A percentile compares a stretch with the other conserved stretches of the same genome.
phyloP scores from a whole-genome alignment of 768 basidiomycete genomes.

The Lentinula sp. region DNA sequence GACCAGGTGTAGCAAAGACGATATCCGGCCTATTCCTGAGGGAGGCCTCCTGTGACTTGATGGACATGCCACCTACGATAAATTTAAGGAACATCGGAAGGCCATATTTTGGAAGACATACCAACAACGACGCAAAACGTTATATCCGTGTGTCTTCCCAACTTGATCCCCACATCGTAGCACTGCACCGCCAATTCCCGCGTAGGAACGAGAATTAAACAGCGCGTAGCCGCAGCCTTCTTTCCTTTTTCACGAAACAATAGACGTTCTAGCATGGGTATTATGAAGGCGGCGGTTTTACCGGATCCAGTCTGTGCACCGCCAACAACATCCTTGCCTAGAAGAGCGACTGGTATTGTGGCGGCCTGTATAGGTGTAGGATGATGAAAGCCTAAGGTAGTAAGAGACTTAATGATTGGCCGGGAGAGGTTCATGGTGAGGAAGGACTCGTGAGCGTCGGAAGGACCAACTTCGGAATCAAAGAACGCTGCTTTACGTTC shows the following conservation, averaged over 20 bases:
- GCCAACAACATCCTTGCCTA: slow-evolving; percentile 95
- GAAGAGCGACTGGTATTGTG: slow-evolving; percentile 87
- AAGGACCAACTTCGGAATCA: slow-evolving; percentile 46
- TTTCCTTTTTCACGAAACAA: slow-evolving; percentile 88
- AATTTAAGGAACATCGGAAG: not conserved
- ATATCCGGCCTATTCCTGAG: slow-evolving; percentile 88
- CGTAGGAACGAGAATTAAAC: slow-evolving; percentile 90
- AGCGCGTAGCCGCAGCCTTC: slow-evolving; percentile 80
- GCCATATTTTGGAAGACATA: slow-evolving; percentile 27
- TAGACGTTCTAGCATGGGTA: slow-evolving; percentile 90
- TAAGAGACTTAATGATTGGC: slow-evolving; percentile 85
- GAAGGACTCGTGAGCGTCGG: slow-evolving; percentile 71
- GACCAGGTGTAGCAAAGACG: slow-evolving; percentile 94
- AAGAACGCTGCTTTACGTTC: slow-evolving; percentile 89
- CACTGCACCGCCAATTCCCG: slow-evolving; percentile 96
- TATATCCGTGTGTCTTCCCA: slow-evolving; percentile 85
- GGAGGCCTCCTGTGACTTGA: slow-evolving; percentile 85
- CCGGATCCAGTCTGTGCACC: slow-evolving; percentile 96
- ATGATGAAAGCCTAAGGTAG: slow-evolving; percentile 69
- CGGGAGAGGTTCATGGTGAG: slow-evolving; percentile 93
- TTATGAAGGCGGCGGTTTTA: slow-evolving; percentile 96
- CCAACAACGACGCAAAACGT: slow-evolving; percentile 90
- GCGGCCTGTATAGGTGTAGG: slow-evolving; percentile 97
- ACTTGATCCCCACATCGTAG: slow-evolving; percentile 81
- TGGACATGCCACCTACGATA: slow-evolving; percentile 75